These are phyloP conservation scores for Gomphus bonarii DNA, from an alignment of 1,284 basidiomycete genomes.

Conservation along the genomic window DNA sequence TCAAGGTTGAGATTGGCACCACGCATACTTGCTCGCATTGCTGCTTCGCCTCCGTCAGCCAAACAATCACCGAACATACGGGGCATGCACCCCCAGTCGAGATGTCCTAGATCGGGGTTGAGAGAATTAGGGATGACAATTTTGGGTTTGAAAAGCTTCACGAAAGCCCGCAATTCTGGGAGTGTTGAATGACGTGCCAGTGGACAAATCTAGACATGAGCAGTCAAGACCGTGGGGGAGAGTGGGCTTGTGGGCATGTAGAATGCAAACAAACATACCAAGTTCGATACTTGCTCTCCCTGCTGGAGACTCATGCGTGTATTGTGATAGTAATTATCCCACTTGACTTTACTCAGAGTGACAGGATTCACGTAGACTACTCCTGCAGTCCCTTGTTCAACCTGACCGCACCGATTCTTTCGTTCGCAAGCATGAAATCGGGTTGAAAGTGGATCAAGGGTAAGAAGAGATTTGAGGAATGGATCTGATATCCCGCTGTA, in stretches of 20 bases:
- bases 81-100: conserved; percentile 65
- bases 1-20: not conserved
- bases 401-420: conserved; percentile 59
- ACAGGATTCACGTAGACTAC: conserved; percentile 75
- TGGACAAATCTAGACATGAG: conserved; percentile 55
- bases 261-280: conserved; percentile 36
- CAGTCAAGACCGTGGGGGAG: not conserved
- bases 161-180: conserved; percentile 73
- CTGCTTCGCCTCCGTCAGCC: conserved; percentile 19
- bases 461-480: conserved; percentile 54
- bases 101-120: conserved; percentile 42
- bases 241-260: not conserved
- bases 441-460: conserved; percentile 45
- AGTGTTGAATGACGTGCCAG: conserved; percentile 78
- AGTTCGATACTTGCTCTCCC: conserved; percentile 39
- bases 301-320: conserved; percentile 31
- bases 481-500: conserved; percentile 54
- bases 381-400: conserved; percentile 34
- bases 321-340: conserved; percentile 48
- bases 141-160: conserved; percentile 67
- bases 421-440: conserved; percentile 91
- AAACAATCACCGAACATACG: conserved; percentile 54
- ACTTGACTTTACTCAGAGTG: conserved; percentile 48
- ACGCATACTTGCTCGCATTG: conserved; percentile 15
- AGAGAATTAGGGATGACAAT: conserved; percentile 75